Base-by-base conservation (phyloP, 106 monocot species). In the Vanilla planifolia region DNA sequence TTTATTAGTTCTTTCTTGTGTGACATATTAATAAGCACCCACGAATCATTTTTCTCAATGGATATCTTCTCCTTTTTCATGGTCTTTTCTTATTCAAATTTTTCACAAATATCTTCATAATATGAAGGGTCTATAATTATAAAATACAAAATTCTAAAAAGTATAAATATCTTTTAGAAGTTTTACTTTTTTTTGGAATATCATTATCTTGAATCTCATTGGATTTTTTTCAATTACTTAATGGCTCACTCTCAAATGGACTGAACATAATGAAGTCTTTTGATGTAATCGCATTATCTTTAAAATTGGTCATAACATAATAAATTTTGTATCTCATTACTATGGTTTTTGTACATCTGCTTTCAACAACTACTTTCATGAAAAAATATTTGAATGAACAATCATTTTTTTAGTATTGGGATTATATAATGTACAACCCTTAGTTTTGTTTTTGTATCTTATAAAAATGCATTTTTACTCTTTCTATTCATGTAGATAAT, bases 21-120 rank as follows among this genome's bases (percentile, higher is more conserved):
- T 1, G 65, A 36, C 28, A 51, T 8, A 22, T 66, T 37, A 10
- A 39, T 37, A 59, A 55, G 9, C 16, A 29, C 29, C 29, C 55
- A 55, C 27, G 55, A 29, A 25, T 55, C 13, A 29, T 55, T 68
- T 57, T 24, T 25, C 45, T 46, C 29, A 45, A 68, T 46, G 1
- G 58, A 16, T 21, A 0, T 9, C 5, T 59, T 25, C 14, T 59
- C 45, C 16, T 68, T 22, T 22, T 48, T 6, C 59, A 68, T 59
- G 1, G 68, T 15, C 21, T 45, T 59, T 23, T 57, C 21, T 45
- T 59, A 60, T 32, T 45, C 46, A 33, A 20, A 2, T 20, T 58
- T 47, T 34, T 33, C 46, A 22, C 15, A 16, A 2, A 33, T 59
- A 1, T 23, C 33, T 22, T 66, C 66, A 53, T 43, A 43, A 43